Evolutionary conservation across 768 basidiomycete genomes (phyloP), one percentile per base, ranked within the genome.

Genomic region (Tricholoma hemisulphureum): DNA sequence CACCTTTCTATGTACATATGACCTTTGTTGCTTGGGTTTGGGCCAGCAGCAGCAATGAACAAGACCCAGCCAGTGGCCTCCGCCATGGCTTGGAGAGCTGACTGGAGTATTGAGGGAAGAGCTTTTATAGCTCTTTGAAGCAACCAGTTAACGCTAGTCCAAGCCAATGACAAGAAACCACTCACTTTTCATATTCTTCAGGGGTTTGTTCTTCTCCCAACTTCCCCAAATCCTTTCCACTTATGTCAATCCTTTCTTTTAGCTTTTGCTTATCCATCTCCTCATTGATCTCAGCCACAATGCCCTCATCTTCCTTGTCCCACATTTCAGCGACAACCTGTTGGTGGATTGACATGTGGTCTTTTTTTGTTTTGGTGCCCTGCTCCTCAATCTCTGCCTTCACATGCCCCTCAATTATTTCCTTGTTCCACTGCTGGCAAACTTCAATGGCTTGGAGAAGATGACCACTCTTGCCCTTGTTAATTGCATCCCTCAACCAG

Each of bases 201-300:
- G 46, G 46, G 26, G 26, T 48, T 48, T 8, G 6, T 48, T 48
- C 46, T 48, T 48, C 46, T 48, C 46, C 46, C 16, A 48, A 6
- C 46, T 48, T 26, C 24, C 45, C 45, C 24, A 7, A 45, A 23
- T 14, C 43, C 23, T 24, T n/a, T 48, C 24, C 46, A 48, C 4
- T 48, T 28, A n/a, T 26, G 14, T 48, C 24, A 48, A 48, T 4
- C 46, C 26, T 46, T 46, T 6, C 21, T 18, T 66, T 88, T 0
- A 76, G 85, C 55, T 89, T 84, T 66, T 85, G 89, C 1, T 91
- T 90, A 56, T 73, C 77, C 1, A 54, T 69, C 4, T 57, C 72
- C 28, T 69, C 83, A 1, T 70, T 67, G 16, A 64, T 93, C 5
- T 88, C 89, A 60, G 83, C 82, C 0, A 84, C 88, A 68, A 46